phyloP scores from a whole-genome alignment of 345 rosid genomes.

The Salix brachista region DNA sequence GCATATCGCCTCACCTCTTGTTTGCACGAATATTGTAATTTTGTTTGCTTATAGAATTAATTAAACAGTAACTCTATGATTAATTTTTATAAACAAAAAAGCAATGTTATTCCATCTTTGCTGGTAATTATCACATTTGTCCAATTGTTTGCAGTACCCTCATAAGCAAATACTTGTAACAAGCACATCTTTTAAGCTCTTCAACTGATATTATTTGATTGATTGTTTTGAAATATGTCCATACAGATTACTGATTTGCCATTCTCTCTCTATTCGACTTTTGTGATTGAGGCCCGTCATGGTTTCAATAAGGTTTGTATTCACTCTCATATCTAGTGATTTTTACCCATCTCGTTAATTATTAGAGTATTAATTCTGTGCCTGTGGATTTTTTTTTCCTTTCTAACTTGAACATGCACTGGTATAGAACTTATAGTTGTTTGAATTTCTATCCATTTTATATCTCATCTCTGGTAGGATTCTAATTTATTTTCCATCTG shows the following conservation, averaged over 20 bases:
- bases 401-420: background rate
- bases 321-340: slow-evolving; percentile 14
- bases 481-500: slow-evolving; percentile 11
- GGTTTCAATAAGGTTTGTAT: slow-evolving; percentile 88
- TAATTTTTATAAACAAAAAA: background rate
- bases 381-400: background rate
- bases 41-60: background rate
- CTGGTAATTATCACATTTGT: background rate
- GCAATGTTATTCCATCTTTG: background rate
- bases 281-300: slow-evolving; percentile 95
- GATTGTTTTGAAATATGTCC: slow-evolving; percentile 16
- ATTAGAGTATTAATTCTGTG: slow-evolving; percentile 9
- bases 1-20: background rate
- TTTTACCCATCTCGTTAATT: slow-evolving; percentile 4
- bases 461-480: slow-evolving; percentile 4
- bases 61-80: background rate
- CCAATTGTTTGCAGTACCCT: background rate
- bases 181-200: background rate
- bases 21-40: background rate
- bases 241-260: slow-evolving; percentile 95
- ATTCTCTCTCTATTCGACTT: slow-evolving; percentile 91
- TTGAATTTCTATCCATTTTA: background rate
- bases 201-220: background rate
- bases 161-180: background rate
- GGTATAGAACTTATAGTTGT: background rate